Percentiles rank a stretch among this genome's conserved stretches.
These are phyloP conservation scores for Kurtzmaniella cleridarum DNA, from an alignment of 805 yeast genomes.

Conservation along the genomic window DNA sequence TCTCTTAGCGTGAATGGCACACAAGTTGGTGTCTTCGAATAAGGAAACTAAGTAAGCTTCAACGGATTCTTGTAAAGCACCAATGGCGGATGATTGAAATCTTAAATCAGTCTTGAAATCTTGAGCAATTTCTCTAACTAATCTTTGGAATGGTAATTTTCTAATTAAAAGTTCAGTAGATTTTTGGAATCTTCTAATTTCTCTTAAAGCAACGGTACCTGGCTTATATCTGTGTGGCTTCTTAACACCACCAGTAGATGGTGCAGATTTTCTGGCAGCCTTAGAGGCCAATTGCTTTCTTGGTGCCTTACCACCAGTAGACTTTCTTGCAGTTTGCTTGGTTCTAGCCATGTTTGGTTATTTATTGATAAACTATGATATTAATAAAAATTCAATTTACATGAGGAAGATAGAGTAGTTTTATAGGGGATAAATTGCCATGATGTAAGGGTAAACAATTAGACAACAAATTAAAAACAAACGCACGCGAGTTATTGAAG, in stretches of 20 bases:
- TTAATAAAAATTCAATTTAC: not conserved
- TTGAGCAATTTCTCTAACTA: conserved; percentile 44
- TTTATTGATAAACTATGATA: not conserved
- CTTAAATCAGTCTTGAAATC: conserved; percentile 44
- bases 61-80: conserved; percentile 44
- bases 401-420: not conserved
- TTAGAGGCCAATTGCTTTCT: conserved; percentile 45
- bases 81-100: conserved; percentile 43
- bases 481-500: not conserved
- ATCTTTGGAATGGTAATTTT: conserved; percentile 45
- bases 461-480: not conserved
- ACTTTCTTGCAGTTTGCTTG: conserved; percentile 44
- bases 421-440: not conserved
- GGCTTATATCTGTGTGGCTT: conserved; percentile 48
- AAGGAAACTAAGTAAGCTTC: conserved; percentile 44
- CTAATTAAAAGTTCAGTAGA: conserved; percentile 43
- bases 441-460: not conserved
- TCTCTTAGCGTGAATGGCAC: conserved; percentile 47
- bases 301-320: conserved; percentile 46
- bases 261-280: conserved; percentile 46
- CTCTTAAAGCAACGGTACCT: conserved; percentile 46
- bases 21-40: conserved; percentile 44
- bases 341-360: conserved; percentile 36
- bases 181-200: conserved; percentile 44
- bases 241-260: conserved; percentile 43